Evolutionary conservation across 2,329 filamentous ascomycete species (phyloP).

Genomic region (Cladosporium colombiae): DNA sequence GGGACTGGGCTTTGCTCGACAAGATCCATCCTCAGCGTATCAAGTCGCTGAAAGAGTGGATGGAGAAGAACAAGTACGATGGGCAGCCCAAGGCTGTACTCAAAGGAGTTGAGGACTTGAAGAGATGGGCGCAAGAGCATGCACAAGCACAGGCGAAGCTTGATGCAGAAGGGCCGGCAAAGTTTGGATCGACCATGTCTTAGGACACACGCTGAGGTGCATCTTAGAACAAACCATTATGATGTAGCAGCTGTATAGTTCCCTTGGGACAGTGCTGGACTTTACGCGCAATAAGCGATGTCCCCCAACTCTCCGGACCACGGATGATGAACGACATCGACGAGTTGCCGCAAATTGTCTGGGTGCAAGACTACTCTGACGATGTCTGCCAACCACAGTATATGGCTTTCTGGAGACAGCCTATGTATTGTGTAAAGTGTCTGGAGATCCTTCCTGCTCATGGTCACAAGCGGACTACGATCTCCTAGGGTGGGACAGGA

Average conservation of each 20-base stretch:
- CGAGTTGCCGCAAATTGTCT: not conserved
- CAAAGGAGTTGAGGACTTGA: not conserved
- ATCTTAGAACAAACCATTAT: not conserved
- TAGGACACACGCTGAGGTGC: not conserved
- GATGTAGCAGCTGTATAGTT: not conserved
- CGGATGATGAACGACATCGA: constrained; percentile 8
- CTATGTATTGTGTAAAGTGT: not conserved
- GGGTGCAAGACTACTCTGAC: not conserved
- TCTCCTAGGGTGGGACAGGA: not conserved
- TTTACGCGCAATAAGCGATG: constrained; percentile 2
- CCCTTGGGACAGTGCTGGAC: not conserved
- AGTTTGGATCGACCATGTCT: not conserved
- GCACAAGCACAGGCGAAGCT: not conserved
- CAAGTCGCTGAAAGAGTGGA: not conserved
- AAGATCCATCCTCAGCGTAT: not conserved
- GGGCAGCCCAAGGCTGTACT: not conserved
- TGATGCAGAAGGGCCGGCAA: not conserved
- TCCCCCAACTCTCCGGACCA: constrained; percentile 1
- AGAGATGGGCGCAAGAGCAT: not conserved
- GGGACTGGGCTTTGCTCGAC: not conserved
- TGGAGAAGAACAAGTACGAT: not conserved
- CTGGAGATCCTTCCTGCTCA: constrained; percentile 13
- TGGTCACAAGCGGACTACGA: not conserved
- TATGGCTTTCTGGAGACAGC: not conserved
- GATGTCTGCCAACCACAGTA: not conserved